Evolutionary conservation across 2,329 filamentous ascomycete species (phyloP).

Genomic region (Aspergillus brasiliensis): DNA sequence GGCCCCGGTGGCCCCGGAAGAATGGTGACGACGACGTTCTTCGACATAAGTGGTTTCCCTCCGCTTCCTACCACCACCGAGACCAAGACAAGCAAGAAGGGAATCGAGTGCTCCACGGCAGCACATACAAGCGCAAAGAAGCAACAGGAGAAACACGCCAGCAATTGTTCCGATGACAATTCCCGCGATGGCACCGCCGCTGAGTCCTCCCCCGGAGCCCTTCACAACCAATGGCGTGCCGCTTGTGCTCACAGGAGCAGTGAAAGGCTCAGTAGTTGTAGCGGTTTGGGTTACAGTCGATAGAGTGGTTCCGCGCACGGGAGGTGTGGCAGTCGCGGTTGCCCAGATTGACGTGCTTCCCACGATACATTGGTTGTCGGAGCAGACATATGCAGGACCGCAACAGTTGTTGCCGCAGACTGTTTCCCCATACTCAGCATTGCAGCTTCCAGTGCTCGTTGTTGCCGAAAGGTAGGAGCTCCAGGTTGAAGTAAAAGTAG

Average conservation of each 20-base stretch:
- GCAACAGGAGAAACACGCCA: constrained; percentile 47
- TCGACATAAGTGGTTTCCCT: constrained; percentile 44
- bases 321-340: constrained; percentile 42
- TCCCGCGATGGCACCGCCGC: constrained; percentile 54
- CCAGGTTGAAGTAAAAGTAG: constrained; percentile 57
- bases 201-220: constrained; percentile 42
- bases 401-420: constrained; percentile 51
- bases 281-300: constrained; percentile 48
- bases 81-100: constrained; percentile 46
- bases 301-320: constrained; percentile 49
- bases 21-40: constrained; percentile 40
- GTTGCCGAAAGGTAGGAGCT: constrained; percentile 44
- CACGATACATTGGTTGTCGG: constrained; percentile 42
- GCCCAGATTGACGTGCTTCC: constrained; percentile 45
- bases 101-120: constrained; percentile 44
- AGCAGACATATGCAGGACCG: constrained; percentile 46
- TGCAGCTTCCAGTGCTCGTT: constrained; percentile 44
- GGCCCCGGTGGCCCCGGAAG: constrained; percentile 29
- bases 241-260: constrained; percentile 48
- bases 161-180: constrained; percentile 54
- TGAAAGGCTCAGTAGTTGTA: constrained; percentile 49
- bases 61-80: constrained; percentile 35
- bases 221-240: constrained; percentile 41
- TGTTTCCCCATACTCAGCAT: constrained; percentile 47
- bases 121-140: constrained; percentile 49